Conservation (phyloP, 2,329 filamentous ascomycete species). For the Beauveria sp. region DNA sequence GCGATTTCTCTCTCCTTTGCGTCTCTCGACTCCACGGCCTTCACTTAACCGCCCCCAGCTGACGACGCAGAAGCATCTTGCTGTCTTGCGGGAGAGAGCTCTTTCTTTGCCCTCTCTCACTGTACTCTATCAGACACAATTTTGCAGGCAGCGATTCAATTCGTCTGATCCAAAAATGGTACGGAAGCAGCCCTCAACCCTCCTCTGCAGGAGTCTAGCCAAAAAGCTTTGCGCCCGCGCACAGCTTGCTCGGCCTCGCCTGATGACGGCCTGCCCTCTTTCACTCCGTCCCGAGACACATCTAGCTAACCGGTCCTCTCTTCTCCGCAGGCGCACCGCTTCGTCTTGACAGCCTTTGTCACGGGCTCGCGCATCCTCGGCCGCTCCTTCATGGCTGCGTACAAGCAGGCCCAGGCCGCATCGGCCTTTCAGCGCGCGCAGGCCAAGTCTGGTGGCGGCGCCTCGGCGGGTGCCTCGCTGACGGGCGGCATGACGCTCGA, state of each 20-base stretch:
- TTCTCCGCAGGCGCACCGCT: slow-evolving; percentile 71
- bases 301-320: background rate
- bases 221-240: background rate
- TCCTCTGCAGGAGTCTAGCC: background rate
- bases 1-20: slow-evolving; percentile 8
- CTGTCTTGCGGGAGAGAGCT: slow-evolving; percentile 3
- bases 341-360: slow-evolving; percentile 80
- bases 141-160: slow-evolving; percentile 8
- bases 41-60: background rate
- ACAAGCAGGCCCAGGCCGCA: slow-evolving; percentile 86
- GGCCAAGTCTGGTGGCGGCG: slow-evolving; percentile 51
- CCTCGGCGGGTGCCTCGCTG: slow-evolving; percentile 43
- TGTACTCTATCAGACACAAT: background rate
- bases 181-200: background rate
- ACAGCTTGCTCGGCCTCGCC: background rate
- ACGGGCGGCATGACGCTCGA: slow-evolving; percentile 80
- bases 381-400: slow-evolving; percentile 87
- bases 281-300: background rate
- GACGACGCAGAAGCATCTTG: slow-evolving; percentile 5
- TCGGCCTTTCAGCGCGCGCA: slow-evolving; percentile 73
- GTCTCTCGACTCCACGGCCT: background rate
- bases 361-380: slow-evolving; percentile 88
- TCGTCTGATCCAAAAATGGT: slow-evolving; percentile 12
- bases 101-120: background rate
- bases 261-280: background rate